Evolutionary conservation across 768 basidiomycete species (phyloP), one percentile per base, ranked within the genome.

Genomic region (Suillus subalutaceus): DNA sequence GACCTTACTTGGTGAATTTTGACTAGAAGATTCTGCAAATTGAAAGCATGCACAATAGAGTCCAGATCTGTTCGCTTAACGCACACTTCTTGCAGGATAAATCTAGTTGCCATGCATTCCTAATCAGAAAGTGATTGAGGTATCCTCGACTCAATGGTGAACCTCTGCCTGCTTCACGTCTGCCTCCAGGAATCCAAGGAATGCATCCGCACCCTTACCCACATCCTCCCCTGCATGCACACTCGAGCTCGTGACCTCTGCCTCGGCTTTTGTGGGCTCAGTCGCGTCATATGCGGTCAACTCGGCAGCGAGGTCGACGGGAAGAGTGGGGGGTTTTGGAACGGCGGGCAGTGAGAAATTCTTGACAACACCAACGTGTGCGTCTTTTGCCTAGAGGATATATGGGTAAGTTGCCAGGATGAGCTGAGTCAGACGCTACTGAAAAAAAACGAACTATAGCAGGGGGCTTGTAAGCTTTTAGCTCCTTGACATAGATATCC

Each of bases 401-500:
- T 48, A 20, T 41, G n/a, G 13, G 65, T 53, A 44, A 60, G 5
- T 43, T 3, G 32, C 44, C 0, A 13, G 37, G 23, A 46, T 26
- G 26, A 48, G 48, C 10, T 38, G 18, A 37, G 20, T 26, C 15
- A 35, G 41, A 16, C 2, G 32, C 1, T 16, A 6, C 53, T 37
- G 44, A 10, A 3, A 4, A 3, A 32, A 53, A n/a, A 85, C 93
- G 77, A 72, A 96, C 95, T 56, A 75, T 78, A 6, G 87, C 81
- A 43, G 88, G 81, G 48, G 93, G 84, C 83, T 94, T 97, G 88
- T 96, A 99, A 6, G 86, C 78, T 80, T 92, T 96, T 73, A 99
- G 85, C 82, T 97, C 92, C 74, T 85, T 89, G 71, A 99, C 72
- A 81, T 98, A 99, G 64, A 97, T 77, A 69, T 97, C 95, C 86